Conservation (phyloP, 1,284 basidiomycete species). For the Inonotus obliquus region DNA sequence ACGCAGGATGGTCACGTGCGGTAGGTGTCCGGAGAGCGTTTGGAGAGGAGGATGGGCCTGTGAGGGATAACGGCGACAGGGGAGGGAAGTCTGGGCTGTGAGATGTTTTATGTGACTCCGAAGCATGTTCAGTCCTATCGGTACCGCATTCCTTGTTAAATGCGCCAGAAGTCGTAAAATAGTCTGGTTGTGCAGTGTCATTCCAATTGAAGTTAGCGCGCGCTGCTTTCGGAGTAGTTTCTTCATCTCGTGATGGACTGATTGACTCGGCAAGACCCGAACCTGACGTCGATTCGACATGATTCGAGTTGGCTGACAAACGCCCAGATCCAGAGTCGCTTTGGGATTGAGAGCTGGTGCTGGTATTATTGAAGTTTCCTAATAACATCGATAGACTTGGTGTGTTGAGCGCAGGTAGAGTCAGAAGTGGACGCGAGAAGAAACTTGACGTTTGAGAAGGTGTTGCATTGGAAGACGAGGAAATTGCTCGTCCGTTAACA, state of each 20-base stretch:
- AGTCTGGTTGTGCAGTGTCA: constrained; percentile 1
- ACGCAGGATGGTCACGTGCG: background rate
- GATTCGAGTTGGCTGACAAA: background rate
- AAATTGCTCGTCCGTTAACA: constrained; percentile 16
- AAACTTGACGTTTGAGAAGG: background rate
- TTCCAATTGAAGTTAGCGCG: background rate
- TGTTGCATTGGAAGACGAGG: background rate
- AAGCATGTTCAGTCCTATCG: background rate
- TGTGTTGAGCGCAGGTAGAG: background rate
- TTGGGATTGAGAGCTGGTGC: background rate
- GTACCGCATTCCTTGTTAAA: background rate
- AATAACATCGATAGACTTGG: background rate
- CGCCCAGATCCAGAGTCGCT: background rate
- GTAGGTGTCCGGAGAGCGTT: background rate
- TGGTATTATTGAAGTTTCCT: background rate
- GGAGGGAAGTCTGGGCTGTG: background rate
- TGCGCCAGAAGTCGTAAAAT: constrained; percentile 5
- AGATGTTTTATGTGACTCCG: background rate
- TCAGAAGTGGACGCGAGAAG: background rate
- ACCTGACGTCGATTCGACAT: background rate
- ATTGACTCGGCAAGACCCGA: background rate
- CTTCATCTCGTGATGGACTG: background rate
- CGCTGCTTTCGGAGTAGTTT: constrained; percentile 9
- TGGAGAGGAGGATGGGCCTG: background rate
- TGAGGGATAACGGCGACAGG: background rate